A percentile compares a stretch with the other conserved stretches of the same genome.
Evolutionary conservation across 2,329 filamentous ascomycete genomes (phyloP).

Genomic region (Penicillium sp.): DNA sequence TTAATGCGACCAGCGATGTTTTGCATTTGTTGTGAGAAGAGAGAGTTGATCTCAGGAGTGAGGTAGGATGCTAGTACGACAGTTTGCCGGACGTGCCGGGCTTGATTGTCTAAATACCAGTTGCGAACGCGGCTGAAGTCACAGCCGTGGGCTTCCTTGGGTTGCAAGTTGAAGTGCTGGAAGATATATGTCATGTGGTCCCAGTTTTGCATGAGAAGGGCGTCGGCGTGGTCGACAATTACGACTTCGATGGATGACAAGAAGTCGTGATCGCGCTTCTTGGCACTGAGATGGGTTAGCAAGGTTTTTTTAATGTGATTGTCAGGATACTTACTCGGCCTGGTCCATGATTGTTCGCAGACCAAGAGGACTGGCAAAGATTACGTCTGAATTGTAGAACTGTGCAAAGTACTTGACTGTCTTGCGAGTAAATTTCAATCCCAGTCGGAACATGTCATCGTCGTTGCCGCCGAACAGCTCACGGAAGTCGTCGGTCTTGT

Average conservation of each 20-base stretch:
- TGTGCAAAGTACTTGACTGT: constrained; percentile 91
- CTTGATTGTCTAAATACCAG: constrained; percentile 91
- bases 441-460: constrained; percentile 93
- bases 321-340: constrained; percentile 53
- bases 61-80: constrained; percentile 78
- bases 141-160: constrained; percentile 83
- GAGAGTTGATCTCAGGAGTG: constrained; percentile 80
- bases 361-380: constrained; percentile 85
- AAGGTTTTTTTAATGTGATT: constrained; percentile 12
- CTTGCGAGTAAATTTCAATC: constrained; percentile 95
- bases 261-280: constrained; percentile 80
- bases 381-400: constrained; percentile 95
- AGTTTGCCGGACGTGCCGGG: constrained; percentile 78
- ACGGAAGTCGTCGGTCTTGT: constrained; percentile 80
- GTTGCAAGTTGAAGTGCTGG: constrained; percentile 84
- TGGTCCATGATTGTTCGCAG: constrained; percentile 87
- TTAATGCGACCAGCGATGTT: constrained; percentile 81
- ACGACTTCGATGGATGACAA: constrained; percentile 90
- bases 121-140: constrained; percentile 86
- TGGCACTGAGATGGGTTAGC: constrained; percentile 43
- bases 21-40: constrained; percentile 72
- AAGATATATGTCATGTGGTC: constrained; percentile 92
- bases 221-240: constrained; percentile 87
- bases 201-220: constrained; percentile 97
- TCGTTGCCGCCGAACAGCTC: constrained; percentile 93